Evolutionary conservation across 177 flowering plant species (phyloP).

Genomic region (Vitis hybrid): DNA sequence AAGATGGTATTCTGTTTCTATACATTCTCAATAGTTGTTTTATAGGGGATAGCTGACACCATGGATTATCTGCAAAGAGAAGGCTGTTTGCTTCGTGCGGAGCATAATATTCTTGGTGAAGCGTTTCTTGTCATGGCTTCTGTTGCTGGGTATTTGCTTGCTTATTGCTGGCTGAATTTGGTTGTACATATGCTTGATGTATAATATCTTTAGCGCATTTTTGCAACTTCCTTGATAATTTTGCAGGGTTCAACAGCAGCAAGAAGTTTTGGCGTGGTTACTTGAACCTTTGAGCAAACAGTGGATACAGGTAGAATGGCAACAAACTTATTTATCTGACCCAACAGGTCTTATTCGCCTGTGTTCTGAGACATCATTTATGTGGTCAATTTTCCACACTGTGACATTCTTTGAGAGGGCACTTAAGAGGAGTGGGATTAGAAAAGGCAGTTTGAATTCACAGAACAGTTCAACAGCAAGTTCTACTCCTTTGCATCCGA

Average conservation of each 20-base stretch:
- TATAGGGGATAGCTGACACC: slow-evolving; percentile 88
- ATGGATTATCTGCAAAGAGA: slow-evolving; percentile 83
- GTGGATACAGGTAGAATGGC: slow-evolving; percentile 89
- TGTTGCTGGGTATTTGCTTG: slow-evolving; percentile 78
- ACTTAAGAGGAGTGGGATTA: slow-evolving; percentile 83
- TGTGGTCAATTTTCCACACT: slow-evolving; percentile 94
- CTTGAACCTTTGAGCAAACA: slow-evolving; percentile 92
- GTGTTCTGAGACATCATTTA: slow-evolving; percentile 61
- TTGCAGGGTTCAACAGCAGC: slow-evolving; percentile 86
- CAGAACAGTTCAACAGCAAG: slow-evolving; percentile 35
- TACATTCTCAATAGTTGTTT: slow-evolving; percentile 5
- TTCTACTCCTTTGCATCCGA: slow-evolving; percentile 56
- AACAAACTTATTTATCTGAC: slow-evolving; percentile 77
- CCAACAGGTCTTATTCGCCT: slow-evolving; percentile 70
- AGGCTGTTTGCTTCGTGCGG: slow-evolving; percentile 87
- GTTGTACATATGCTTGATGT: background rate
- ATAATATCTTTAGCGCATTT: slow-evolving; percentile 1
- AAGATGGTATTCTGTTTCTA: background rate
- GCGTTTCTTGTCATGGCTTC: slow-evolving; percentile 97
- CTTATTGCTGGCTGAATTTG: slow-evolving; percentile 6
- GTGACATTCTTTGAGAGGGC: slow-evolving; percentile 97
- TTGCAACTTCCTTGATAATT: slow-evolving; percentile 6
- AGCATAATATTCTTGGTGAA: slow-evolving; percentile 95
- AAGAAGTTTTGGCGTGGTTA: slow-evolving; percentile 91
- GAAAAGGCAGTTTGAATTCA: slow-evolving; percentile 43